A percentile compares a stretch with the other conserved stretches of the same genome.
These are phyloP conservation scores for Pseudogymnoascus sp. DNA, from an alignment of 2,329 filamentous ascomycete species.

Conservation along the genomic window DNA sequence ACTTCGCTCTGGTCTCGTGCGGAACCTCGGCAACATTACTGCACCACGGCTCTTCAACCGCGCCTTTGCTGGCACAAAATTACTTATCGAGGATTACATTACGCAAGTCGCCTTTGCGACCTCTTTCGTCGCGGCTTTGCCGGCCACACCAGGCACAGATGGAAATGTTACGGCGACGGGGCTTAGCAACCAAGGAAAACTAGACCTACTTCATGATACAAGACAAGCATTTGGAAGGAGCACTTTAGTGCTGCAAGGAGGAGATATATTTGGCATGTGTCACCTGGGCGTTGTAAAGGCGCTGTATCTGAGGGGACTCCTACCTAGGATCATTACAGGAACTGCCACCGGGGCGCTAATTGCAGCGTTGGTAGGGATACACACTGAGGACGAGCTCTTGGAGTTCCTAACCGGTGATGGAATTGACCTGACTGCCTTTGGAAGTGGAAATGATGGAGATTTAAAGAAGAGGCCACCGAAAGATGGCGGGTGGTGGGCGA, in stretches of 20 bases:
- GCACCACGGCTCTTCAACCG: slow-evolving; percentile 73
- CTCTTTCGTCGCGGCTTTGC: slow-evolving; percentile 61
- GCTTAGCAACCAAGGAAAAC: slow-evolving; percentile 49
- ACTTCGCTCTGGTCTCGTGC: slow-evolving; percentile 67
- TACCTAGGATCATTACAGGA: slow-evolving; percentile 85
- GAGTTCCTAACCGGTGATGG: slow-evolving; percentile 67
- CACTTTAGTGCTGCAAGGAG: slow-evolving; percentile 78
- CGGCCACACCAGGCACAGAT: slow-evolving; percentile 42
- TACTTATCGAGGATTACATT: slow-evolving; percentile 85
- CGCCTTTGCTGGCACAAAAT: slow-evolving; percentile 81
- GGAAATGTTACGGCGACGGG: slow-evolving; percentile 31
- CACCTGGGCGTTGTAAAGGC: slow-evolving; percentile 88
- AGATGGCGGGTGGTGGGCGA: slow-evolving; percentile 37
- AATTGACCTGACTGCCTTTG: slow-evolving; percentile 77
- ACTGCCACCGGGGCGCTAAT: slow-evolving; percentile 86
- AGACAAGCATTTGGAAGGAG: slow-evolving; percentile 81
- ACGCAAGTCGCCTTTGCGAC: slow-evolving; percentile 74
- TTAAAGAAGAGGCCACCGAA: slow-evolving; percentile 19
- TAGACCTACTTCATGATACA: slow-evolving; percentile 80
- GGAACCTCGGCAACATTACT: slow-evolving; percentile 88
- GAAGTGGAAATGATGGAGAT: slow-evolving; percentile 33
- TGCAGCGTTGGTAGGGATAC: slow-evolving; percentile 77
- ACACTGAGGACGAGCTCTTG: slow-evolving; percentile 77
- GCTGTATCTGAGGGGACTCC: slow-evolving; percentile 66
- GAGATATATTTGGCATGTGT: slow-evolving; percentile 83